Base-by-base conservation (phyloP, 805 yeast species). In the Wickerhamomyces bovis region DNA sequence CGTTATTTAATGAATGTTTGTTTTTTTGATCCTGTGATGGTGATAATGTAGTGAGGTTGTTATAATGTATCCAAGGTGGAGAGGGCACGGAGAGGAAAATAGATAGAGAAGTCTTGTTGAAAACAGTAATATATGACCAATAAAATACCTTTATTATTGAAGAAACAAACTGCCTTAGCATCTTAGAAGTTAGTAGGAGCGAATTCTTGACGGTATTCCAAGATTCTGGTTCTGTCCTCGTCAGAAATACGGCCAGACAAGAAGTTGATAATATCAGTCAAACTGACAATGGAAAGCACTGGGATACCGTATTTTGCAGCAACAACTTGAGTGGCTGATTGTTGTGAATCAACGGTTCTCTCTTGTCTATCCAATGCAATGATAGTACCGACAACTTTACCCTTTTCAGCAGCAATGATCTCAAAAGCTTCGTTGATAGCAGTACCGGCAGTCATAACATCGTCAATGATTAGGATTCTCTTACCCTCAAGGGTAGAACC, bases 401-500 rank as follows among this genome's bases (percentile, higher is more conserved):
- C 99, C 31, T 77, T 71, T 54, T 81, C 92, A 22, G 69, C 68
- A 6, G 60, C 67, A 57, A 94, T 89, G 59, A 94, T 85, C 42
- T 76, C 80, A 58, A 87, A 85, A 0, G 98, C 97, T 69, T 94
- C 98, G 58, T 85, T 85, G 64, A 90, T 89, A 43, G 99, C 98
- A 49, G 98, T 94, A 38, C 99, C 99, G 1, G 98, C 98, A 50
- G 98, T 92, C 83, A 92, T 90, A 39, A 94, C 97, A 61, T 92
- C 99, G 66, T 94, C 99, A 51, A 92, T 89, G 58, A 94, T 87
- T 58, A 94, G 71, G 21, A 92, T 79, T 50, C 76, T 76, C 66
- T 90, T 85, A 42, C 77, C 85, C 50, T 76, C 75, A 57, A 92
- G 76, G 6, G 79, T 67, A 41, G 85, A 80, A 33, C 99, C 99